A percentile compares a stretch with the other conserved stretches of the same genome.
Conservation (phyloP, 805 yeast genomes). For the Monosporozyma unispora region DNA sequence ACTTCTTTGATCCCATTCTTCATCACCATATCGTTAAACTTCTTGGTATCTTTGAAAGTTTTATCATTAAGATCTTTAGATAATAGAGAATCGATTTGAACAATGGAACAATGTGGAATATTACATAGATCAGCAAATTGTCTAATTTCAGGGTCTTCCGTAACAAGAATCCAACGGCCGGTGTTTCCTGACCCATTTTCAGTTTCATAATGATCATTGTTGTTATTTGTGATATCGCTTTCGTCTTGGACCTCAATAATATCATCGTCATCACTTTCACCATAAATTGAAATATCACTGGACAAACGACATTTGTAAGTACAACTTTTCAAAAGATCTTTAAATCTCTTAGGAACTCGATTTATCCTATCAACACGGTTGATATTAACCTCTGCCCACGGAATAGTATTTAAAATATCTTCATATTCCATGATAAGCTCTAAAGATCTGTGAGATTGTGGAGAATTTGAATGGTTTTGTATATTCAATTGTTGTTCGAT, state of each 20-base stretch:
- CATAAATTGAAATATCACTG: not conserved
- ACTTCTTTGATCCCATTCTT: conserved; percentile 16
- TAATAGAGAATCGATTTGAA: conserved; percentile 22
- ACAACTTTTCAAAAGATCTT: conserved; percentile 48
- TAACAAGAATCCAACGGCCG: conserved; percentile 47
- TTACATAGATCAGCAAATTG: conserved; percentile 43
- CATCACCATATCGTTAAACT: conserved; percentile 17
- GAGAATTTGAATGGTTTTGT: conserved; percentile 6
- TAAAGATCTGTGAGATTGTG: conserved; percentile 2
- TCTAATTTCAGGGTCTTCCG: conserved; percentile 56
- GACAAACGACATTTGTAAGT: conserved; percentile 40
- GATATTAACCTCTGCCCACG: conserved; percentile 19
- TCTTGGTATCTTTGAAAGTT: conserved; percentile 16
- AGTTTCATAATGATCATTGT: not conserved
- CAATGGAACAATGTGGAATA: conserved; percentile 37
- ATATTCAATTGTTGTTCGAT: conserved; percentile 36
- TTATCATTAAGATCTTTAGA: conserved; percentile 20
- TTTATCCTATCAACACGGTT: conserved; percentile 9
- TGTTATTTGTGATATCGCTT: not conserved
- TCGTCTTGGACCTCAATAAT: conserved; percentile 4
- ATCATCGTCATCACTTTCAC: conserved; percentile 27
- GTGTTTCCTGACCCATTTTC: too few relatives aligned
- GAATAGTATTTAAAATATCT: conserved; percentile 25
- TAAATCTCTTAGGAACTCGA: conserved; percentile 44
- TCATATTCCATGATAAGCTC: conserved; percentile 41